These are phyloP conservation scores for Bipolaris oryzae DNA, from an alignment of 2,329 filamentous ascomycete species.

Conservation along the genomic window DNA sequence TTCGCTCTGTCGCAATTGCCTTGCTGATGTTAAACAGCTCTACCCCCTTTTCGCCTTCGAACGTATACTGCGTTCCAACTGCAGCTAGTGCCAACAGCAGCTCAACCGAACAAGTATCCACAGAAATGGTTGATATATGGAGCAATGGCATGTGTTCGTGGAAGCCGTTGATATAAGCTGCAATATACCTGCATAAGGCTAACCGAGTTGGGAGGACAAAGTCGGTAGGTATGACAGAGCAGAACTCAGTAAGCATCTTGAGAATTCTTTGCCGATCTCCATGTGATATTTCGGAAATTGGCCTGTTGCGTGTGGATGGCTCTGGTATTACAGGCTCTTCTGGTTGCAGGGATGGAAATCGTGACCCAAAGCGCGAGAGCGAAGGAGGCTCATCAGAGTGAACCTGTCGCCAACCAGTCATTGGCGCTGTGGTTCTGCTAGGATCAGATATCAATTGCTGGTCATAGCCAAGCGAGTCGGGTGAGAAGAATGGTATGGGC, in stretches of 20 bases:
- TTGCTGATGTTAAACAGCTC: constrained; percentile 64
- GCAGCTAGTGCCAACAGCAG: constrained; percentile 70
- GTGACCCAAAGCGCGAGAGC: constrained; percentile 48
- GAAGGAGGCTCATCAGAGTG: constrained; percentile 39
- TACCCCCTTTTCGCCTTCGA: constrained; percentile 59
- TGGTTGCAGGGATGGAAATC: constrained; percentile 49
- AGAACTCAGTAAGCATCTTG: constrained; percentile 66
- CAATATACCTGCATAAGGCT: constrained; percentile 70
- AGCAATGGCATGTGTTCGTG: constrained; percentile 66
- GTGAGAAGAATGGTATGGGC: constrained; percentile 52
- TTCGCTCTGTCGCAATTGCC: constrained; percentile 59
- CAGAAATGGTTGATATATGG: constrained; percentile 69
- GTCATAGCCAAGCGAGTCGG: constrained; percentile 44
- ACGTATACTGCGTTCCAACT: constrained; percentile 69
- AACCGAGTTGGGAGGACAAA: constrained; percentile 73
- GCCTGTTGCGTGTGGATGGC: constrained; percentile 17
- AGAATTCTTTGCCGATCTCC: constrained; percentile 55
- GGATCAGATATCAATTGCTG: constrained; percentile 31
- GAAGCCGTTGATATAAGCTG: constrained; percentile 73
- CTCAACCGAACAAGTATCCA: constrained; percentile 70
- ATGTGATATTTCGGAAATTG: constrained; percentile 44
- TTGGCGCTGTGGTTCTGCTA: constrained; percentile 5
- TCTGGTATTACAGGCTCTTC: constrained; percentile 36
- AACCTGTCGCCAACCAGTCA: constrained; percentile 18
- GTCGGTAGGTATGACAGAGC: constrained; percentile 63